Evolutionary conservation across 106 monocot genomes (phyloP).

Genomic region (Phalaenopsis aphrodite): DNA sequence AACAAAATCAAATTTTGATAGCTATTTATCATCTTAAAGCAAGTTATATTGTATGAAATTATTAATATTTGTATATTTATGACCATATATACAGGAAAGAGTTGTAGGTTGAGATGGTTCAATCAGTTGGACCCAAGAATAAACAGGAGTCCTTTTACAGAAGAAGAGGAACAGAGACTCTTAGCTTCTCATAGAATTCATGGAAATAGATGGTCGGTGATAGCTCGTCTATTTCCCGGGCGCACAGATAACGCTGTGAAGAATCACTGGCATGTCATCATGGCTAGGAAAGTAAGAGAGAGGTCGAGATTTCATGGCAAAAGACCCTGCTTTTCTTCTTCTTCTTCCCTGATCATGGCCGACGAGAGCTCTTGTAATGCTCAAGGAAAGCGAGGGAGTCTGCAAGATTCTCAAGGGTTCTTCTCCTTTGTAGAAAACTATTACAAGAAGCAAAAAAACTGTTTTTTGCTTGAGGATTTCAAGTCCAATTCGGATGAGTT

Average conservation of each 20-base stretch:
- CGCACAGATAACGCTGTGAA: conserved; percentile 84
- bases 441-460: neutral
- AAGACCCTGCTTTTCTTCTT: neutral
- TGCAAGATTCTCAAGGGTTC: neutral
- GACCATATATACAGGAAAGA: conserved; percentile 44
- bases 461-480: neutral
- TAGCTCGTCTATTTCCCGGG: conserved; percentile 68
- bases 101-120: conserved; percentile 89
- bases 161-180: conserved; percentile 67
- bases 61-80: neutral
- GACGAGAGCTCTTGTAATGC: neutral
- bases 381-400: neutral
- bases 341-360: neutral
- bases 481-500: neutral
- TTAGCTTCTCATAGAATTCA: conserved; percentile 58
- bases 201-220: conserved; percentile 74
- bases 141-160: conserved; percentile 68
- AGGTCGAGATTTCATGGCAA: conserved; percentile 15
- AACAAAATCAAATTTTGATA: neutral
- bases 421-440: neutral
- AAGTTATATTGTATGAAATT: neutral
- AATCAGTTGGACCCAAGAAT: conserved; percentile 85
- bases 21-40: neutral
- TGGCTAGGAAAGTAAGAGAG: conserved; percentile 41
- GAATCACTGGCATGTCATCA: conserved; percentile 92